Conservation (phyloP, 768 basidiomycete species). For the Lactifluus rugatus region DNA sequence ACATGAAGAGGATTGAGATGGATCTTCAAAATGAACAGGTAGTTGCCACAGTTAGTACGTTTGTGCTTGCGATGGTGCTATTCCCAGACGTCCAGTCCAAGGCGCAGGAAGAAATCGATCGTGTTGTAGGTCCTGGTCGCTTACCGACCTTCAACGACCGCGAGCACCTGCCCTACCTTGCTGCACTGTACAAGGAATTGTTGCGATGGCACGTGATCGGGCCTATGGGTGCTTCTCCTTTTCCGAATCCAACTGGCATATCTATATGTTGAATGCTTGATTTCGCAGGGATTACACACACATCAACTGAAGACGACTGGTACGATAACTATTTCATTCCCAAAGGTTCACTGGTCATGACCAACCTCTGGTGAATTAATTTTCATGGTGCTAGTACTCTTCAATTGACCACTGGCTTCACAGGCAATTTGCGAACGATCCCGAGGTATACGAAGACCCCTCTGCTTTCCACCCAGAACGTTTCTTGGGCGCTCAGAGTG, state of each 20-base stretch:
- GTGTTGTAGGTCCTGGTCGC: constrained; percentile 17
- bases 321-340: constrained; percentile 21
- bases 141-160: constrained; percentile 19
- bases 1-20: neutral
- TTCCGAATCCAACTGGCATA: neutral
- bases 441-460: constrained; percentile 13
- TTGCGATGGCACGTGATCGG: constrained; percentile 22
- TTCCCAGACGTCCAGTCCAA: constrained; percentile 21
- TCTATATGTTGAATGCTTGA: neutral
- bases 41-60: constrained; percentile 12
- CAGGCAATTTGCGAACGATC: constrained; percentile 13
- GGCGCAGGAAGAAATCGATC: constrained; percentile 23
- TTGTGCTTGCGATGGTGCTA: constrained; percentile 19
- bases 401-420: neutral
- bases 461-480: constrained; percentile 18
- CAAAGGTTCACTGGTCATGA: constrained; percentile 18
- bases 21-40: constrained; percentile 1
- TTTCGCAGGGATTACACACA: constrained; percentile 4
- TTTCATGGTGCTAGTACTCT: neutral
- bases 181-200: constrained; percentile 22
- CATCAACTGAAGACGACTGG: constrained; percentile 16
- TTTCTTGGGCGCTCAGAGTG: constrained; percentile 6
- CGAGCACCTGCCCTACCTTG: constrained; percentile 21
- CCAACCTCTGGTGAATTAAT: constrained; percentile 19
- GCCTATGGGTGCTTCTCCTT: constrained; percentile 12